Conservation (phyloP, 495 filamentous ascomycete genomes). For the Venustampulla echinocandica region DNA sequence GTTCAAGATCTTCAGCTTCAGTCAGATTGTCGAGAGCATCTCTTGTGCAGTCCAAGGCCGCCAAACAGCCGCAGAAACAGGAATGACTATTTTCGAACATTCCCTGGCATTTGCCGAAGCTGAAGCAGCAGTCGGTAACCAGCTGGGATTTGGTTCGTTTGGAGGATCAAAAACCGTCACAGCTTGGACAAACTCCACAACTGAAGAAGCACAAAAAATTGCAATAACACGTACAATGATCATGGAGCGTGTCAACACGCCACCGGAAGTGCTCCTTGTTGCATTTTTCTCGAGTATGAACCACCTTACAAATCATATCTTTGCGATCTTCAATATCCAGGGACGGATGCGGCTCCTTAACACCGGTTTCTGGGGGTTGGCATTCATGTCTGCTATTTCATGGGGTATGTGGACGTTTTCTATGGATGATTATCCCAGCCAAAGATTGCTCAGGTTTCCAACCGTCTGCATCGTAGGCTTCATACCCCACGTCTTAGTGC, state of each 20-base stretch:
- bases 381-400: conserved; percentile 73
- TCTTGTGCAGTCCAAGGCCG: conserved; percentile 86
- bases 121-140: conserved; percentile 71
- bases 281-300: conserved; percentile 81
- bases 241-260: conserved; percentile 60
- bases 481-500: conserved; percentile 80
- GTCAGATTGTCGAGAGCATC: conserved; percentile 82
- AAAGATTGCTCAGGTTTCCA: conserved; percentile 64
- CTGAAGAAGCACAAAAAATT: conserved; percentile 34
- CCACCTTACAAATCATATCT: conserved; percentile 73
- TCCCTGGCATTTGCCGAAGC: conserved; percentile 95
- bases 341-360: conserved; percentile 68
- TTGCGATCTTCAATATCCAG: conserved; percentile 74
- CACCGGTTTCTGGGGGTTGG: conserved; percentile 80
- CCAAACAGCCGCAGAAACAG: conserved; percentile 69
- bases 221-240: conserved; percentile 49
- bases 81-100: conserved; percentile 95
- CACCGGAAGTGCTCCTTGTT: conserved; percentile 81
- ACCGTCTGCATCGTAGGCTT: conserved; percentile 94
- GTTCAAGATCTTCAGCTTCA: conserved; percentile 71
- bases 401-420: conserved; percentile 60
- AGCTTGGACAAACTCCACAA: conserved; percentile 17
- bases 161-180: conserved; percentile 28
- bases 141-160: conserved; percentile 62
- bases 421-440: conserved; percentile 35